Percentiles rank a stretch among this genome's conserved stretches.
Conservation (phyloP, 2,329 filamentous ascomycete species). For the Chaetoscypha palmicola region DNA sequence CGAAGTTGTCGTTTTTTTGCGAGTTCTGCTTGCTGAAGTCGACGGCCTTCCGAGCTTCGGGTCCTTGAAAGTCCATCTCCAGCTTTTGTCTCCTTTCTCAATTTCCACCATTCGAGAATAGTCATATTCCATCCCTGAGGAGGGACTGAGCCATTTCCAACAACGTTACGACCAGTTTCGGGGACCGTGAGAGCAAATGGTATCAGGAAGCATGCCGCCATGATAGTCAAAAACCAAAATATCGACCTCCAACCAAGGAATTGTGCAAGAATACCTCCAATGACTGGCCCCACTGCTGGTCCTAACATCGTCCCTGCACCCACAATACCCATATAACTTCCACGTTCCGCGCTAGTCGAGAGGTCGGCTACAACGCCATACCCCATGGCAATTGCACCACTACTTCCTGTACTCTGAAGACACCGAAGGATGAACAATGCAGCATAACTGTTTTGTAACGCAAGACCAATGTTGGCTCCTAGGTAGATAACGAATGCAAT, state of each 20-base stretch:
- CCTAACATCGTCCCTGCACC: constrained; percentile 45
- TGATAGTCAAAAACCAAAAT: constrained; percentile 48
- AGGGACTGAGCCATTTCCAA: constrained; percentile 42
- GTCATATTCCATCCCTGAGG: constrained; percentile 53
- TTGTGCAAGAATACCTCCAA: constrained; percentile 42
- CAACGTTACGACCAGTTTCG: constrained; percentile 30
- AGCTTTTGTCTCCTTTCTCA: constrained; percentile 22
- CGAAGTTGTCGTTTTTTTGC: constrained; percentile 38
- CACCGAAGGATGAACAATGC: constrained; percentile 49
- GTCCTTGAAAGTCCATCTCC: constrained; percentile 23
- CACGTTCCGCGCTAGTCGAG: constrained; percentile 60
- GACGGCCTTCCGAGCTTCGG: constrained; percentile 30
- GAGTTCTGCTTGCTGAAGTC: constrained; percentile 31
- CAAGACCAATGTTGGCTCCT: constrained; percentile 49
- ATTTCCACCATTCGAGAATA: constrained; percentile 39
- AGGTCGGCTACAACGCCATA: constrained; percentile 69
- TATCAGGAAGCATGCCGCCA: constrained; percentile 35
- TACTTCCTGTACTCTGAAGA: constrained; percentile 51
- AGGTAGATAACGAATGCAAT: constrained; percentile 50
- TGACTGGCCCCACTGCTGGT: constrained; percentile 42
- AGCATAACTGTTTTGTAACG: constrained; percentile 43
- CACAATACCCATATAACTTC: constrained; percentile 65
- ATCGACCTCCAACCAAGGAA: constrained; percentile 44
- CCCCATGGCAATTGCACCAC: constrained; percentile 58
- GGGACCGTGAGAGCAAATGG: constrained; percentile 27